These are phyloP conservation scores for Ophiostoma triangulosporum DNA, from an alignment of 2,329 filamentous ascomycete species.

Conservation along the genomic window DNA sequence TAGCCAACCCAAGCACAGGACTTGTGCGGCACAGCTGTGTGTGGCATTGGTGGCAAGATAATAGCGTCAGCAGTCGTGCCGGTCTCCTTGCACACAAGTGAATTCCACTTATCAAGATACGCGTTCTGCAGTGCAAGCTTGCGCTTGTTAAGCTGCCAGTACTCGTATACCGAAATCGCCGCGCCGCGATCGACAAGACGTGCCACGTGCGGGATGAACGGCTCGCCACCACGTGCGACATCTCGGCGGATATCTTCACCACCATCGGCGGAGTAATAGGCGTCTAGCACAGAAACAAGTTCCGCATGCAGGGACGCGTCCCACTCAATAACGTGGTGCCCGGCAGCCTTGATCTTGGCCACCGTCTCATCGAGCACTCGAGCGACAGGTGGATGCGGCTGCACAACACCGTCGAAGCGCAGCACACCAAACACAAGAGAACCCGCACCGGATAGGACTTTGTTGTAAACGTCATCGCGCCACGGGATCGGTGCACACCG, in stretches of 20 bases:
- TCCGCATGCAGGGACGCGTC: constrained; percentile 35
- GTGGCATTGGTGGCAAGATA: constrained; percentile 46
- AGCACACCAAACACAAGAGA: constrained; percentile 8
- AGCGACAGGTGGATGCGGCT: constrained; percentile 42
- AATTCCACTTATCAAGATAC: constrained; percentile 47
- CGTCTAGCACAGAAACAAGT: constrained; percentile 31
- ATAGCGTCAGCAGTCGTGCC: constrained; percentile 40
- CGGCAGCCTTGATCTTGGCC: constrained; percentile 25
- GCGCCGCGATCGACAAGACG: constrained; percentile 37
- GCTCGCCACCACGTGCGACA: constrained; percentile 41
- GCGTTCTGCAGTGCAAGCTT: constrained; percentile 39
- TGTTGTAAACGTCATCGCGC: constrained; percentile 22
- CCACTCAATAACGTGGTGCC: constrained; percentile 43
- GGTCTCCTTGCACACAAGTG: constrained; percentile 25
- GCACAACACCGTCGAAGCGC: constrained; percentile 24
- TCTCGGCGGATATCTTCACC: constrained; percentile 47
- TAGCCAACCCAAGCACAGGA: constrained; percentile 39
- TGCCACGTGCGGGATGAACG: constrained; percentile 44
- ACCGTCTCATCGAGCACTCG: constrained; percentile 37
- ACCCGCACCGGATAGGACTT: constrained; percentile 22
- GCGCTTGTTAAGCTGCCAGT: constrained; percentile 52
- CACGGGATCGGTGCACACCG: constrained; percentile 51
- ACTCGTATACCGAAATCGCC: constrained; percentile 47
- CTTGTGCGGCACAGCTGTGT: constrained; percentile 36
- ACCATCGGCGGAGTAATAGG: constrained; percentile 48